A percentile compares a stretch with the other conserved stretches of the same genome.
Evolutionary conservation across 495 filamentous ascomycete species (phyloP).

Genomic region (Xylaria bambusicola): DNA sequence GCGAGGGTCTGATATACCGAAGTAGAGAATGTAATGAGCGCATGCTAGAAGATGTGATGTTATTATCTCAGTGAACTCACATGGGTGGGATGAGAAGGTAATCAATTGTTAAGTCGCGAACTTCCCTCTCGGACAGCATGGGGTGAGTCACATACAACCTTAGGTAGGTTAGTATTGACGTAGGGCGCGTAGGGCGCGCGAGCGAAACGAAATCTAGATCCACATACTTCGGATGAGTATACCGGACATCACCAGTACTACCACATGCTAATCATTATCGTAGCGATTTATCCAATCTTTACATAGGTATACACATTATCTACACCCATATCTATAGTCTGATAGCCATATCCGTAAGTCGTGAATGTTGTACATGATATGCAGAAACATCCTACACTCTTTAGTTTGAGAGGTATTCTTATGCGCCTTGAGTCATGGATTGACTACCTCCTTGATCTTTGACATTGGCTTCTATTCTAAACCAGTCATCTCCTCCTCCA

Average conservation of each 20-base stretch:
- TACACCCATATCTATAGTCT: slow-evolving; percentile 10
- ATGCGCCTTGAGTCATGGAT: not conserved
- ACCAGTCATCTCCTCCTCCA: not conserved
- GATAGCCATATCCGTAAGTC: slow-evolving; percentile 7
- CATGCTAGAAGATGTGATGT: too few relatives aligned
- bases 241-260: not conserved
- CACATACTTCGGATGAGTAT: not conserved
- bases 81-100: too few relatives aligned
- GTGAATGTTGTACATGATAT: slow-evolving; percentile 13
- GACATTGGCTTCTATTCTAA: not conserved
- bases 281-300: not conserved
- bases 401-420: not conserved
- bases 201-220: not conserved
- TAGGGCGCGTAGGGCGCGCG: too few relatives aligned
- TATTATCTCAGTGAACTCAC: too few relatives aligned
- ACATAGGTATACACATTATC: not conserved
- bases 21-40: too few relatives aligned
- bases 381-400: slow-evolving; percentile 3
- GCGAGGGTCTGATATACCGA: not conserved
- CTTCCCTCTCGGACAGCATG: too few relatives aligned
- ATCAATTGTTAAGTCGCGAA: too few relatives aligned
- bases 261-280: not conserved
- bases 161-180: not conserved
- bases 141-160: slow-evolving; percentile 6
- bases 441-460: not conserved